Conservation (phyloP, 2,329 filamentous ascomycete genomes). For the Fusarium citri region DNA sequence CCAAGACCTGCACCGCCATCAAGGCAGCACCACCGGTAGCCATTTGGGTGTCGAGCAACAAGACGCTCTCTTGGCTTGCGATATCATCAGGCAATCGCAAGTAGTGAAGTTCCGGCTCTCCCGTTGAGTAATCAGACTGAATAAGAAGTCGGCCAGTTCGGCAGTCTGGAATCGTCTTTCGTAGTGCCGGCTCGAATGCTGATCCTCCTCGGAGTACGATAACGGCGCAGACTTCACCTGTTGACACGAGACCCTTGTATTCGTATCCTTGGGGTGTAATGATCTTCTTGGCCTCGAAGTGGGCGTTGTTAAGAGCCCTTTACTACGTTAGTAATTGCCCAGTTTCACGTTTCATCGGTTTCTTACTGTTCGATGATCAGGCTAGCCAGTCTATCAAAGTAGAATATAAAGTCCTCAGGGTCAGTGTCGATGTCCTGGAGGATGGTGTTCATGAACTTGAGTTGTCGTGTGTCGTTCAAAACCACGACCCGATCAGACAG, state of each 20-base stretch:
- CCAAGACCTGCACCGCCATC: slow-evolving; percentile 96
- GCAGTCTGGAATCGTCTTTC: slow-evolving; percentile 92
- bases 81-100: slow-evolving; percentile 83
- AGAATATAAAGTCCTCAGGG: slow-evolving; percentile 95
- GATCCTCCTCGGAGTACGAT: slow-evolving; percentile 90
- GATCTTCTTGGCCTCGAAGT: slow-evolving; percentile 73
- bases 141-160: slow-evolving; percentile 90
- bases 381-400: slow-evolving; percentile 90
- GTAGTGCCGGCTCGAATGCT: slow-evolving; percentile 87
- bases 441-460: slow-evolving; percentile 90
- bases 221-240: slow-evolving; percentile 84
- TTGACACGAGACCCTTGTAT: slow-evolving; percentile 78
- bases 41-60: slow-evolving; percentile 95
- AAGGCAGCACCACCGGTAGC: slow-evolving; percentile 85
- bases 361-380: slow-evolving; percentile 81
- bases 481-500: slow-evolving; percentile 81
- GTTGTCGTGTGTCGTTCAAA: slow-evolving; percentile 80
- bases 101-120: slow-evolving; percentile 94
- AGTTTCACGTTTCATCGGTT: neutral
- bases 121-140: slow-evolving; percentile 85
- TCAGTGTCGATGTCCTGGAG: slow-evolving; percentile 82
- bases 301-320: slow-evolving; percentile 81
- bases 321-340: slow-evolving; percentile 5
- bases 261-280: slow-evolving; percentile 75
- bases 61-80: slow-evolving; percentile 78